Conservation (phyloP, 345 rosid species). For the Arabidopsis thaliana region TAIR10.1 NC_003076.8:14825001-14825500, state of each 20-base stretch:
- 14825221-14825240: not conserved
- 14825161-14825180: not conserved
- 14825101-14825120: not conserved
- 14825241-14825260: not conserved
- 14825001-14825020: not conserved
- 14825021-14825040: accelerated
- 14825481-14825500: not conserved
- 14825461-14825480: not conserved
- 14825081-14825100: accelerated
- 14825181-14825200: not conserved
- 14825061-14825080: not conserved
- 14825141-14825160: accelerated
- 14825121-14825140: not conserved
- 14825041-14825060: not conserved
- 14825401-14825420: not conserved
- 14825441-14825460: accelerated
- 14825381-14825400: accelerated
- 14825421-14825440: not conserved
- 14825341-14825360: too few species aligned
- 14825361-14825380: too few species aligned
- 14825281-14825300: not conserved
- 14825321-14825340: too few species aligned
- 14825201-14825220: accelerated
- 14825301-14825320: not conserved
- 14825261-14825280: not conserved